Percentiles rank a stretch among this genome's conserved stretches.
Evolutionary conservation across 768 basidiomycete species (phyloP).

Genomic region (Stropharia rugosoannulata): DNA sequence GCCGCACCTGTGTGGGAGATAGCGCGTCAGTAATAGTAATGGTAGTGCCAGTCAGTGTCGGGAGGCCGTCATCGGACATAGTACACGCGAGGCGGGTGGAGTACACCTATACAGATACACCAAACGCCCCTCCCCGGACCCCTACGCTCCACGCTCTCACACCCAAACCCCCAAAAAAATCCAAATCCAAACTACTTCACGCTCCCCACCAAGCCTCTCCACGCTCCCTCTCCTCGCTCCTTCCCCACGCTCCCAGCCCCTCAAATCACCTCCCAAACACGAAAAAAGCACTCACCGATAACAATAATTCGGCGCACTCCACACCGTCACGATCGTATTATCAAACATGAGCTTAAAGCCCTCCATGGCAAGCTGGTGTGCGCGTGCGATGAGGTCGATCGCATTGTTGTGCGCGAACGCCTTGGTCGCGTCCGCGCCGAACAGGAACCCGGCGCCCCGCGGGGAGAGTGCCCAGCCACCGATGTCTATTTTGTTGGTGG

Average conservation of each 20-base stretch:
- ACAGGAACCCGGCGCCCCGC: slow-evolving; percentile 95
- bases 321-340: slow-evolving; percentile 91
- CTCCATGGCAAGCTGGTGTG: slow-evolving; percentile 98
- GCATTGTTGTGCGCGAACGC: slow-evolving; percentile 87
- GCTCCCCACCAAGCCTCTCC: too few relatives aligned
- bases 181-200: not conserved
- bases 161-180: not conserved
- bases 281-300: slow-evolving; percentile 68
- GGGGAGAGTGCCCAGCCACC: slow-evolving; percentile 95
- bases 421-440: slow-evolving; percentile 91
- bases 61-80: too few relatives aligned
- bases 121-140: too few relatives aligned
- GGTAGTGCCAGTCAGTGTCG: too few relatives aligned
- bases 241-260: too few relatives aligned
- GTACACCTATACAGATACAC: too few relatives aligned
- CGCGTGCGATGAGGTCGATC: slow-evolving; percentile 93
- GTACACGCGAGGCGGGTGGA: too few relatives aligned
- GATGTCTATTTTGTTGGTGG: slow-evolving; percentile 55
- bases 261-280: not conserved
- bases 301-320: slow-evolving; percentile 98
- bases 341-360: slow-evolving; percentile 99
- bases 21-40: not conserved
- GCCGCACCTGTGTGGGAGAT: slow-evolving; percentile 65
- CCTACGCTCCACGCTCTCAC: not conserved
- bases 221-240: too few relatives aligned